Evolutionary conservation across 2,329 filamentous ascomycete genomes (phyloP), one percentile per base, ranked within the genome.

Genomic region (Aspergillus sergii): DNA sequence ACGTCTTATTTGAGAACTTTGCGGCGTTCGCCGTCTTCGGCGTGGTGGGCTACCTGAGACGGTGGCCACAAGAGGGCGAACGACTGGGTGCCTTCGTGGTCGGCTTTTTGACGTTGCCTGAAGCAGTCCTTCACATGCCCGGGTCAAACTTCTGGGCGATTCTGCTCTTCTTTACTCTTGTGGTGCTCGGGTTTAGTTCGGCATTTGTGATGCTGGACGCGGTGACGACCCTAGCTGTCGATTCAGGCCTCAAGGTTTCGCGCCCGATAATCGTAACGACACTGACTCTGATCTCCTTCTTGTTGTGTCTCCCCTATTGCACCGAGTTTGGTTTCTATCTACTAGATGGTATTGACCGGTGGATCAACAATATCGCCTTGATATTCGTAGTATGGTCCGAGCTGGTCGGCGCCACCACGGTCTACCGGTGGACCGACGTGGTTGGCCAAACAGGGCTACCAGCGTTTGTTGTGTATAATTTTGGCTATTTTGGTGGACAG

Each of bases 151-250:
- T 85, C 65, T 88, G 85, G 85, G 84, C 85, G 0, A 76, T 87
- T n/a, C 74, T 84, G 0, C 74, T 87, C 1, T 88, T 88, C 71
- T 85, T 88, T 63, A 87, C 85, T 0, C 78, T 88, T 8, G 82
- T 87, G 63, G 82, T 87, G 0, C 80, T 88, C 0, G 85, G 86
- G 0, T 86, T 86, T 68, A 85, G 82, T 62, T 87, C 85, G 0
- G 84, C 85, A 0, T 87, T 87, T 63, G 85, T 84, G 55, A 86
- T 88, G 84, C 74, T 88, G 7, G 86, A 88, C 66, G 85, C 83
- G 5, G 78, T 84, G 5, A 83, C 84, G 9, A 88, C 85, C 0
- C 69, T 87, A 50, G 74, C 84, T 43, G 82, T 85, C 73, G 85
- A 88, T 63, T 79, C 82, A 0, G 83, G 84, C n/a, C 64, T 81